Percentiles rank a stretch among this genome's conserved stretches.
Evolutionary conservation across 495 filamentous ascomycete genomes (phyloP).

Genomic region (Penicillium cosmopolitanum): DNA sequence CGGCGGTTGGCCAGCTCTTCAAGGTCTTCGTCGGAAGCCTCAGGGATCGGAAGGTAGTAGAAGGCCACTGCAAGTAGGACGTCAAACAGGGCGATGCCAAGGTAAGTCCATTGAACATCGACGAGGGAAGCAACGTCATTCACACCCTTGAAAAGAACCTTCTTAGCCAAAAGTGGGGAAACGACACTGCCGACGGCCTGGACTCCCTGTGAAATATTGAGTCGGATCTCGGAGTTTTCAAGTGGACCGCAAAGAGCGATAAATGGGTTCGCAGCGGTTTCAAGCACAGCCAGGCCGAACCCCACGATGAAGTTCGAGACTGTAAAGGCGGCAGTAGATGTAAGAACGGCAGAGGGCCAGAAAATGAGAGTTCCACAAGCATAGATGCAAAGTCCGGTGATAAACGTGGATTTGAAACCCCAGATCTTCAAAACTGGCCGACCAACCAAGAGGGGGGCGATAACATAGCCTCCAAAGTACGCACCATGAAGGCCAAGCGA

Average conservation of each 20-base stretch:
- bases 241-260: conserved; percentile 68
- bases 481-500: conserved; percentile 64
- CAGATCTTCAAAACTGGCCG: conserved; percentile 60
- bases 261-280: conserved; percentile 70
- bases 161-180: conserved; percentile 62
- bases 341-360: conserved; percentile 72
- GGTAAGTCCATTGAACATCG: conserved; percentile 73
- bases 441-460: conserved; percentile 62
- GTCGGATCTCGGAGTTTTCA: conserved; percentile 65
- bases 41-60: conserved; percentile 68
- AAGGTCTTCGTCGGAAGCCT: conserved; percentile 67
- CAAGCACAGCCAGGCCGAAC: conserved; percentile 64
- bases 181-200: conserved; percentile 67
- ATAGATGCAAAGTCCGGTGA: conserved; percentile 65
- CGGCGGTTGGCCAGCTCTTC: conserved; percentile 57
- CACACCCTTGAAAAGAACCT: conserved; percentile 61
- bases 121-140: conserved; percentile 58
- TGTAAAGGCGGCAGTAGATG: conserved; percentile 66
- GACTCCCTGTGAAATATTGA: conserved; percentile 70
- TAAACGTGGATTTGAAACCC: conserved; percentile 71
- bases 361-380: conserved; percentile 68
- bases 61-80: conserved; percentile 65
- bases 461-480: conserved; percentile 65
- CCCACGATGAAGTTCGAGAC: conserved; percentile 71
- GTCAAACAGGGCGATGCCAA: conserved; percentile 68